phyloP scores from a whole-genome alignment of 768 basidiomycete genomes.

The Lentinula sp. region DNA sequence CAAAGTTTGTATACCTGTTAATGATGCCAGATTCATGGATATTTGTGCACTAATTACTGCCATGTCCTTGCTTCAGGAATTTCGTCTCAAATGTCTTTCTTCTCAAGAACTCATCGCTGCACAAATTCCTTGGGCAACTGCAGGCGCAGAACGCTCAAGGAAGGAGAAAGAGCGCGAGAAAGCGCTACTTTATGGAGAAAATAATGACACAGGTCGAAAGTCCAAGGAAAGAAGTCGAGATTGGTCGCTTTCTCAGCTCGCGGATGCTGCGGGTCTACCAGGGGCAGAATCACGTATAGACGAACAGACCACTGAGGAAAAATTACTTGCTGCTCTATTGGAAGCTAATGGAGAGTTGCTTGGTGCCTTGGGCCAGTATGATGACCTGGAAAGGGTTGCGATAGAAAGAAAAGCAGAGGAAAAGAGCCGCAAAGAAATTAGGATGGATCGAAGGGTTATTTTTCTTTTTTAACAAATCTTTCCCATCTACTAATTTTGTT shows the following conservation, averaged over 20 bases:
- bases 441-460: constrained; percentile 63
- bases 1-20: constrained; percentile 36
- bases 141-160: constrained; percentile 71
- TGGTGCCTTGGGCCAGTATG: constrained; percentile 65
- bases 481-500: neutral
- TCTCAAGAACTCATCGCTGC: constrained; percentile 83
- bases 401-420: constrained; percentile 61
- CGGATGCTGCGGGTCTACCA: constrained; percentile 4
- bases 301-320: constrained; percentile 65
- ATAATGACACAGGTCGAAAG: neutral
- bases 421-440: constrained; percentile 60
- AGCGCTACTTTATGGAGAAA: constrained; percentile 1
- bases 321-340: constrained; percentile 66
- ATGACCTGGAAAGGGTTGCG: constrained; percentile 69
- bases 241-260: constrained; percentile 12
- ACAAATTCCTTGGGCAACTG: constrained; percentile 89
- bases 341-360: constrained; percentile 68
- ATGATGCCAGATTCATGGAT: neutral
- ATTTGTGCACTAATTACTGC: neutral
- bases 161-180: constrained; percentile 19
- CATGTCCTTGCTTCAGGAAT: constrained; percentile 54
- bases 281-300: constrained; percentile 23
- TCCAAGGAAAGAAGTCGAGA: constrained; percentile 13
- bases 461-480: too few species aligned
- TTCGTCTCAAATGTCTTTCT: constrained; percentile 67